Conservation (phyloP, 2,329 filamentous ascomycete genomes). For the Trichoderma sp. region DNA sequence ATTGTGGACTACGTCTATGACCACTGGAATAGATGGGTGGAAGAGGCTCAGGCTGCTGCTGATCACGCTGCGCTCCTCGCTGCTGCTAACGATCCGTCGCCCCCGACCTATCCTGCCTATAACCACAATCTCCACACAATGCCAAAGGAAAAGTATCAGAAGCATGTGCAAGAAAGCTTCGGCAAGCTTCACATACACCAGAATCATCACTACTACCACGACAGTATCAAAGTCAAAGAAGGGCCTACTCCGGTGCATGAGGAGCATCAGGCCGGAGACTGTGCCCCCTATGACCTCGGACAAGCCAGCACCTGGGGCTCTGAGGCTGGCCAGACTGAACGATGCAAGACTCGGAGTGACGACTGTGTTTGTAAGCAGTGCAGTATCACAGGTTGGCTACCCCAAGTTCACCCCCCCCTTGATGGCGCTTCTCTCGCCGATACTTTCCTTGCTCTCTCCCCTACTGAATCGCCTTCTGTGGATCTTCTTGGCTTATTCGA, state of each 20-base stretch:
- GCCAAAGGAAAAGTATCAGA: background rate
- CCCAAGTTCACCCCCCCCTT: background rate
- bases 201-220: background rate
- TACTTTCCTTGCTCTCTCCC: background rate
- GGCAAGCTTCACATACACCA: background rate
- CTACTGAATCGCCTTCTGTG: background rate
- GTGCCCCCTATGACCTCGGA: constrained; percentile 1
- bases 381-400: constrained; percentile 22
- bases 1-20: constrained; percentile 6
- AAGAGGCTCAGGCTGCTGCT: background rate
- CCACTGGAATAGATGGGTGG: background rate
- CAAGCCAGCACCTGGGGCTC: constrained; percentile 5
- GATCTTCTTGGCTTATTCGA: background rate
- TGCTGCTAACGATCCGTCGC: background rate
- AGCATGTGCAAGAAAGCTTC: background rate
- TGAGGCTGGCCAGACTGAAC: background rate
- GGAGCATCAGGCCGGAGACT: background rate
- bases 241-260: background rate
- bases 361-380: constrained; percentile 26
- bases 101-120: background rate
- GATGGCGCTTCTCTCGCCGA: background rate
- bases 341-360: background rate
- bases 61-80: background rate
- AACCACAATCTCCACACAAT: background rate
- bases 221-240: background rate